Percentiles rank a stretch among this genome's conserved stretches.
phyloP scores from a whole-genome alignment of 257 asterid genomes.

The Solanum neorickii region DNA sequence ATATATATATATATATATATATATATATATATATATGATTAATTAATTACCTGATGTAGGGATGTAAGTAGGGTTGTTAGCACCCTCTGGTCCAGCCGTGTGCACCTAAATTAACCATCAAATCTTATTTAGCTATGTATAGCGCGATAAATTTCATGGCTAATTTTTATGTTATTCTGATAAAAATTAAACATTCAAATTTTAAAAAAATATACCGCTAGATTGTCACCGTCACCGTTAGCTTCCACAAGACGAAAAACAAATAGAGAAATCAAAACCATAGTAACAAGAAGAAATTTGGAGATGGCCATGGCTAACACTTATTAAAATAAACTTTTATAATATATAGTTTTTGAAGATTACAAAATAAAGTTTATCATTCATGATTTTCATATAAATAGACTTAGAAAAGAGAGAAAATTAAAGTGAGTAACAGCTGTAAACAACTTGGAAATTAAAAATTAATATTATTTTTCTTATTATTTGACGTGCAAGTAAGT shows the following conservation, averaged over 20 bases:
- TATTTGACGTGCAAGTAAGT: neutral
- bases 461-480: neutral
- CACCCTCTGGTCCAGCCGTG: neutral
- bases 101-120: neutral
- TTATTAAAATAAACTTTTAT: neutral
- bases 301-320: neutral
- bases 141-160: neutral
- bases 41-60: neutral
- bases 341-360: neutral
- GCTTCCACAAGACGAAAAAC: neutral
- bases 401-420: neutral
- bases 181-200: neutral
- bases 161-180: accelerated
- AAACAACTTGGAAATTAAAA: neutral
- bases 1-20: no score
- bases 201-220: neutral
- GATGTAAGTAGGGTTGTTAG: neutral
- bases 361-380: neutral
- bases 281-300: neutral
- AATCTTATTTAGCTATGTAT: neutral
- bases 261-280: neutral
- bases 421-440: neutral
- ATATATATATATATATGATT: neutral
- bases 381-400: neutral
- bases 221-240: neutral